Base-by-base conservation (phyloP, 2,329 filamentous ascomycete genomes). In the Monosporascus sp. region DNA sequence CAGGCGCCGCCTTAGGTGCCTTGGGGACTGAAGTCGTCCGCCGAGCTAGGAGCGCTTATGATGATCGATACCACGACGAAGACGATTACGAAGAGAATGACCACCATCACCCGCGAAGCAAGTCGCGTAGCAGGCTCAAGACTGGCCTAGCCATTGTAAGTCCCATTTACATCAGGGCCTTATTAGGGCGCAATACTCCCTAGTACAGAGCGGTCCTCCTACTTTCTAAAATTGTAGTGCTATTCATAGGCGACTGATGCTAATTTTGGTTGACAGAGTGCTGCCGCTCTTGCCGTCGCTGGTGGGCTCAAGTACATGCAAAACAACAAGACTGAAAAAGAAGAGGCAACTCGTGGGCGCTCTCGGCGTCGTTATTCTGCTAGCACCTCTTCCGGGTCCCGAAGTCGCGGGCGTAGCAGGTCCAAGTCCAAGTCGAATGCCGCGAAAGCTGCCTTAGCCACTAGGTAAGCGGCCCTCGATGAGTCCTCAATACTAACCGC, bases 251-350 rank as follows among this genome's bases (percentile, higher is more conserved):
- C 37, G 49, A 44, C 24, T n/a, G 20, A 27, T 6, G 24, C 38
- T 38, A 27, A 47, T 38, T 3, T 54, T 54, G 50, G 22, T 49
- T 57, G 37, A 56, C 43, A 69, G 66, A 65, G 67, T 8, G 83
- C 82, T 9, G 82, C 83, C 22, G 83, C 82, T 17, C 73, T 86
- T 24, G 83, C 83, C 7, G 80, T 84, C 20, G 82, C 83, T 3
- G 83, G 83, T n/a, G 83, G 83, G 5, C 77, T 82, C 56, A 85
- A 85, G 63, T 85, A 84, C 62, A 79, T 81, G 64, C 78, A 84
- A 57, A 76, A 78, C 59, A 80, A 75, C 67, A 84, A 82, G 62
- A 67, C 79, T 45, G 80, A 85, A 45, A 82, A 79, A 62, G 83
- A 84, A 57, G 82, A 85, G 60, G 66, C 75, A 15, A 70, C 63